These are phyloP conservation scores for Cytospora piceae DNA, from an alignment of 2,329 filamentous ascomycete species.

Conservation along the genomic window DNA sequence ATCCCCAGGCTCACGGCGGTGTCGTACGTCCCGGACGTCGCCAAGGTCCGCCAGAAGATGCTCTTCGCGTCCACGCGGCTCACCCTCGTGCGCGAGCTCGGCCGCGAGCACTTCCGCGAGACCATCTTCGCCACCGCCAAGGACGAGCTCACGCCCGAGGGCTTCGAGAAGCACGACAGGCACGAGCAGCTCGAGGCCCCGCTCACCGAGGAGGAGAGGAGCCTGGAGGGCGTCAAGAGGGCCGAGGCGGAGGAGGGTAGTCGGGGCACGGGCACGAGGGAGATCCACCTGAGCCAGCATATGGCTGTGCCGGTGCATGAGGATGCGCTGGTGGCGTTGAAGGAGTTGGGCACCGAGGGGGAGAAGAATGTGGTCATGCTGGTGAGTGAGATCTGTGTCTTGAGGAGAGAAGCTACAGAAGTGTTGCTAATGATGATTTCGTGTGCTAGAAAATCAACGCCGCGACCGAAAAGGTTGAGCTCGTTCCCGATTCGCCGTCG, in stretches of 20 bases:
- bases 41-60: constrained; percentile 84
- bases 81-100: constrained; percentile 75
- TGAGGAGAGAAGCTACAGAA: background rate
- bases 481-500: constrained; percentile 58
- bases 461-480: constrained; percentile 68
- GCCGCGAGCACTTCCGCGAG: constrained; percentile 77
- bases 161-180: constrained; percentile 73
- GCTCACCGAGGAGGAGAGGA: constrained; percentile 86
- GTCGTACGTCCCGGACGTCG: constrained; percentile 78
- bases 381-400: constrained; percentile 48
- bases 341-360: constrained; percentile 56
- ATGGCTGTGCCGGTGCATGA: constrained; percentile 63
- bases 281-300: constrained; percentile 62
- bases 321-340: constrained; percentile 67
- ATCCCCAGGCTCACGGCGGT: constrained; percentile 67
- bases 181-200: constrained; percentile 69
- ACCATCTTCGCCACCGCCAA: constrained; percentile 73
- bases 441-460: constrained; percentile 71
- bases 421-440: constrained; percentile 15
- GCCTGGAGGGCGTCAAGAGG: constrained; percentile 96
- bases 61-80: constrained; percentile 79
- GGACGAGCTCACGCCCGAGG: constrained; percentile 69
- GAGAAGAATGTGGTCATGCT: constrained; percentile 65
- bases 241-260: constrained; percentile 81
- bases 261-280: constrained; percentile 63